Percentiles rank a stretch among this genome's conserved stretches.
Conservation (phyloP, 495 filamentous ascomycete species). For the Neurospora africana region DNA sequence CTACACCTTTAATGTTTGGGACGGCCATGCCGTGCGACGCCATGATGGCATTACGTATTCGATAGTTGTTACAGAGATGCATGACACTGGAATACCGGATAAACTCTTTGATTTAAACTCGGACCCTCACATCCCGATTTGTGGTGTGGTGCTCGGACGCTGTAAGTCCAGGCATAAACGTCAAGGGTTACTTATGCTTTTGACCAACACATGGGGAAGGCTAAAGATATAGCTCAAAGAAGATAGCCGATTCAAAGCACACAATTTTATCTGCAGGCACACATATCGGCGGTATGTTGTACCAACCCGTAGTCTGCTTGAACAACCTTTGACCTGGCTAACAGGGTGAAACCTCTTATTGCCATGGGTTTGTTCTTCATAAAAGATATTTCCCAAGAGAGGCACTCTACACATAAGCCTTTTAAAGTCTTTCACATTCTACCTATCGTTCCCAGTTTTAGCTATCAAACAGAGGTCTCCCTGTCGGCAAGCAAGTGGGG, state of each 20-base stretch:
- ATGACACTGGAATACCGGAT: neutral
- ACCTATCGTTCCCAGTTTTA: neutral
- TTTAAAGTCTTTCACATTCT: neutral
- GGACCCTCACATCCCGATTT: neutral
- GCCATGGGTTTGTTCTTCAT: too few relatives aligned
- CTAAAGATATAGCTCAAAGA: neutral
- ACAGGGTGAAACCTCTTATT: neutral
- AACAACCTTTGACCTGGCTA: neutral
- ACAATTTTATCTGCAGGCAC: neutral
- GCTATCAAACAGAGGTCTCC: neutral
- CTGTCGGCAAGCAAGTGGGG: neutral
- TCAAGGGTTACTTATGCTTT: neutral
- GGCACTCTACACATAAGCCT: neutral
- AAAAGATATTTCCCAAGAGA: too few relatives aligned
- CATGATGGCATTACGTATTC: neutral
- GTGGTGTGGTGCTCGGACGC: neutral
- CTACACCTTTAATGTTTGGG: neutral
- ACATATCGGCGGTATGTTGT: neutral
- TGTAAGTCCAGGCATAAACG: neutral
- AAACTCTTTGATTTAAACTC: neutral
- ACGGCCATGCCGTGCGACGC: neutral
- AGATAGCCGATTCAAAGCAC: neutral
- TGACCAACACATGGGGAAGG: neutral
- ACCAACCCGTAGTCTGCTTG: neutral
- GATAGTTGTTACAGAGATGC: neutral